Percentiles rank a stretch among this genome's conserved stretches.
Conservation (phyloP, 1,284 basidiomycete genomes). For the Microbotryomycetes sp. region DNA sequence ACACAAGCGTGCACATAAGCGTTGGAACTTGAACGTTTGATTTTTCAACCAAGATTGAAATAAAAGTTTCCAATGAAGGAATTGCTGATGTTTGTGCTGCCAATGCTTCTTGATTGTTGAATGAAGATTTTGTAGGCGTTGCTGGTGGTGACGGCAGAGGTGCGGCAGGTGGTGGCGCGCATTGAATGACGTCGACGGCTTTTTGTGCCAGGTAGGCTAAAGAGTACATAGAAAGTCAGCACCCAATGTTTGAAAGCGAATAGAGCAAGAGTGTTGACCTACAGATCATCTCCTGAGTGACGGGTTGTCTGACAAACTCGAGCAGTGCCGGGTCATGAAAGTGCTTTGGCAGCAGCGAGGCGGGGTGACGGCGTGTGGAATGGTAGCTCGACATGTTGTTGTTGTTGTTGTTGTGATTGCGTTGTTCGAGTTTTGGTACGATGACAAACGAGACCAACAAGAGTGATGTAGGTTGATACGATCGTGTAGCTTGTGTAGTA, state of each 20-base stretch:
- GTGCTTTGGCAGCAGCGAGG: constrained; percentile 37
- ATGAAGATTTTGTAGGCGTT: constrained; percentile 39
- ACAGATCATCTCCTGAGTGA: constrained; percentile 74
- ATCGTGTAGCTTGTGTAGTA: too few species aligned
- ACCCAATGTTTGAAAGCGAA: neutral
- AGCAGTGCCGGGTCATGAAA: constrained; percentile 68
- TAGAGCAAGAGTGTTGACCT: constrained; percentile 9
- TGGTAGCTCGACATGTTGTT: constrained; percentile 14
- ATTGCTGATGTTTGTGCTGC: constrained; percentile 46
- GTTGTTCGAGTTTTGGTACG: neutral
- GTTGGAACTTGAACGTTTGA: constrained; percentile 90
- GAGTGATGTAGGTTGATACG: neutral
- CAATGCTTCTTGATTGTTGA: constrained; percentile 38
- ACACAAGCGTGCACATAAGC: constrained; percentile 84
- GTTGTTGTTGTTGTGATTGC: neutral
- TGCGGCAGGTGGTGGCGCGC: constrained; percentile 30
- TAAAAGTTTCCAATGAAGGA: constrained; percentile 80
- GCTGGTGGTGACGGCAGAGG: constrained; percentile 37
- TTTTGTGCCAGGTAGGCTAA: constrained; percentile 57
- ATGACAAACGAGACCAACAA: neutral
- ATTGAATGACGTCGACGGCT: constrained; percentile 56
- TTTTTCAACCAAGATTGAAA: constrained; percentile 70
- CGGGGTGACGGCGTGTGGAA: constrained; percentile 34
- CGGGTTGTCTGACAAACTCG: constrained; percentile 65
- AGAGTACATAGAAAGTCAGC: neutral